These are phyloP conservation scores for Yamadazyma sp. DNA, from an alignment of 1,139 yeast genomes.

Conservation along the genomic window DNA sequence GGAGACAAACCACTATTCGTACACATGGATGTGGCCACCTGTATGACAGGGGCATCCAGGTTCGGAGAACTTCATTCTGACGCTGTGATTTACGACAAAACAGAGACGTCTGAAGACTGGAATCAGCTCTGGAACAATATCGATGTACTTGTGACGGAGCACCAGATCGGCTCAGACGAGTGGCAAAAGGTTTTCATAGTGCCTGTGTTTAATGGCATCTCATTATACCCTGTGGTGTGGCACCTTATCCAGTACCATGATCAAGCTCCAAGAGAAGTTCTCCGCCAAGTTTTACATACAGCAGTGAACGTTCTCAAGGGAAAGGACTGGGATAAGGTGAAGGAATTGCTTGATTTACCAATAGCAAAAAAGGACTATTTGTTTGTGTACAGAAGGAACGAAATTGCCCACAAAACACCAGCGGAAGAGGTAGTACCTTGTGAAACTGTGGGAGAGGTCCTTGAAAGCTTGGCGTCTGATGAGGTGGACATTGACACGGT, in stretches of 20 bases:
- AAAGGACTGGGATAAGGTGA: conserved; percentile 12
- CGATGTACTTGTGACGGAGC: conserved; percentile 60
- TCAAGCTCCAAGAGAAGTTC: not conserved
- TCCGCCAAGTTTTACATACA: not conserved
- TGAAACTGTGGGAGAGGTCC: conserved; percentile 3
- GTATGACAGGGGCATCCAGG: conserved; percentile 84
- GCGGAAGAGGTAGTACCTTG: conserved; percentile 1
- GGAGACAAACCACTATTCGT: conserved; percentile 29
- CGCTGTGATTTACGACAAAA: conserved; percentile 66
- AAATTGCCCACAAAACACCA: conserved; percentile 13
- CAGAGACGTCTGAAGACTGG: conserved; percentile 49
- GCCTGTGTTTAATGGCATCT: conserved; percentile 23
- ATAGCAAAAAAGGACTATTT: conserved; percentile 27
- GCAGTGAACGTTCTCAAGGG: not conserved
- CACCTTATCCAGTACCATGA: conserved; percentile 8
- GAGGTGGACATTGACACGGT: conserved; percentile 15
- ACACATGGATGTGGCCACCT: conserved; percentile 77
- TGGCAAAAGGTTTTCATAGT: conserved; percentile 29
- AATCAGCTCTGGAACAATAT: conserved; percentile 51
- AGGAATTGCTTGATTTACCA: conserved; percentile 21
- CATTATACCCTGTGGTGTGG: conserved; percentile 19
- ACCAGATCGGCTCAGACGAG: conserved; percentile 11
- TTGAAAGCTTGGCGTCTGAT: conserved; percentile 8
- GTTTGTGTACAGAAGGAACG: conserved; percentile 25
- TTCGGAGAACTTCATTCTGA: conserved; percentile 60